These are phyloP conservation scores for Mycena citricolor DNA, from an alignment of 1,284 basidiomycete genomes.

Conservation along the genomic window DNA sequence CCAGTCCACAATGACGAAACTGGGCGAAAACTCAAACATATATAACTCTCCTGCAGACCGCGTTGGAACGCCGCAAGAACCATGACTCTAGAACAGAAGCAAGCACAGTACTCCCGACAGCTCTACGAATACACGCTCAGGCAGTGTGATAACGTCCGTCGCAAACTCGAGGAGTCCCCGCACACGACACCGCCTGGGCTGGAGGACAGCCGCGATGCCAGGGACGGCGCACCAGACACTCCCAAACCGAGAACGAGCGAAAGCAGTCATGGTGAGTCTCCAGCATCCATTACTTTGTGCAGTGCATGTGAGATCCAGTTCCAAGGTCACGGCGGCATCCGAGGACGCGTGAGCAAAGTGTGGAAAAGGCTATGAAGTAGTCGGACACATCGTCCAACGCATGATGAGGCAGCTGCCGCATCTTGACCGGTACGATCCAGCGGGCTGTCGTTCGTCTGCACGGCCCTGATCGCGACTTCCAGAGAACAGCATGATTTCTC, in stretches of 20 bases:
- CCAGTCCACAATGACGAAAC: too few relatives aligned
- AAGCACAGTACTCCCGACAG: slow-evolving; percentile 53
- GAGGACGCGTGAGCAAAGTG: slow-evolving; percentile 22
- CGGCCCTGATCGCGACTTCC: too few relatives aligned
- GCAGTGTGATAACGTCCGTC: slow-evolving; percentile 47
- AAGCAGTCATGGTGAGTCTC: slow-evolving; percentile 10
- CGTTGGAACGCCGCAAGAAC: too few relatives aligned
- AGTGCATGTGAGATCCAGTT: slow-evolving; percentile 10
- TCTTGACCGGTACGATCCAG: too few relatives aligned
- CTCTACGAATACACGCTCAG: slow-evolving; percentile 58
- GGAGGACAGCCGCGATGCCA: neutral
- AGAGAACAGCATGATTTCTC: too few relatives aligned
- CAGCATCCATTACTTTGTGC: neutral
- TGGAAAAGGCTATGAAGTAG: too few relatives aligned
- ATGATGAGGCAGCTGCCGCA: too few relatives aligned
- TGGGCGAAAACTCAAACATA: too few relatives aligned
- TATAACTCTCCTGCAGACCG: too few relatives aligned
- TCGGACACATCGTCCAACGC: too few relatives aligned
- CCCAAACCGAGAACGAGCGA: slow-evolving; percentile 11
- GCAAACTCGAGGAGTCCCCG: neutral
- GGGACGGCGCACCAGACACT: neutral
- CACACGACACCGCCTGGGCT: slow-evolving; percentile 5
- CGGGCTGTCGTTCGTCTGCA: too few relatives aligned
- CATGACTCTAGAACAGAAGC: slow-evolving; percentile 45
- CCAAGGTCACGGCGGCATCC: slow-evolving; percentile 9